Conservation (phyloP, 1,139 yeast genomes). For the Lodderomyces pseudojiufengensis region DNA sequence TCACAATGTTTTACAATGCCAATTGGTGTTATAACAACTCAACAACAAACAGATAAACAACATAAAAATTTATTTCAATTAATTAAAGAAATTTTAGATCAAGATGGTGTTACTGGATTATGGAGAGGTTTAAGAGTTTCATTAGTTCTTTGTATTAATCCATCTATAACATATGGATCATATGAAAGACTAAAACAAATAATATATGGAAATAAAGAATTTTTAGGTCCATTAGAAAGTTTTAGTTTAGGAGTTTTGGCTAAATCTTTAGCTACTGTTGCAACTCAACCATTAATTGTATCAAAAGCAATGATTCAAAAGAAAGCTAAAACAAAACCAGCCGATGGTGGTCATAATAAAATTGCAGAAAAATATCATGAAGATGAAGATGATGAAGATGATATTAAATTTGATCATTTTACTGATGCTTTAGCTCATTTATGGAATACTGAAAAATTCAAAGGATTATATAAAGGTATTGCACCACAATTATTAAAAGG, state of each 20-base stretch:
- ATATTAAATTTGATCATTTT: constrained; percentile 36
- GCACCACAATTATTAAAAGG: constrained; percentile 82
- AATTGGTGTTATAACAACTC: constrained; percentile 76
- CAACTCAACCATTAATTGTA: constrained; percentile 82
- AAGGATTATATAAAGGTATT: constrained; percentile 65
- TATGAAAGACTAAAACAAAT: constrained; percentile 65
- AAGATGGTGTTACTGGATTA: constrained; percentile 68
- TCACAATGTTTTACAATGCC: constrained; percentile 85
- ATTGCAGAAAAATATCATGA: constrained; percentile 7
- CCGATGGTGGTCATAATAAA: constrained; percentile 3
- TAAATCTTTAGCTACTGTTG: constrained; percentile 74
- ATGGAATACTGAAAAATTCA: constrained; percentile 40
- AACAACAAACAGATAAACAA: constrained; percentile 65
- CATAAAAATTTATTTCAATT: constrained; percentile 44
- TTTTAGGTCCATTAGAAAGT: constrained; percentile 62
- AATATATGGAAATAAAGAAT: constrained; percentile 44
- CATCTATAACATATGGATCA: constrained; percentile 84
- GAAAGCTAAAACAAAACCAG: constrained; percentile 18
- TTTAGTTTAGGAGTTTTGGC: constrained; percentile 75
- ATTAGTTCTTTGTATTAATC: constrained; percentile 73
- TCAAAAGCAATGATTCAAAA: constrained; percentile 79
- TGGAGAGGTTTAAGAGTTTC: constrained; percentile 88
- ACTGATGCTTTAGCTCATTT: constrained; percentile 43
- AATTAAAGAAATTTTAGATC: constrained; percentile 53
- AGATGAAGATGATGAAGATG: constrained; percentile 27